Conservation (phyloP, 1,284 basidiomycete species). For the Exsudoporus floridanus region DNA sequence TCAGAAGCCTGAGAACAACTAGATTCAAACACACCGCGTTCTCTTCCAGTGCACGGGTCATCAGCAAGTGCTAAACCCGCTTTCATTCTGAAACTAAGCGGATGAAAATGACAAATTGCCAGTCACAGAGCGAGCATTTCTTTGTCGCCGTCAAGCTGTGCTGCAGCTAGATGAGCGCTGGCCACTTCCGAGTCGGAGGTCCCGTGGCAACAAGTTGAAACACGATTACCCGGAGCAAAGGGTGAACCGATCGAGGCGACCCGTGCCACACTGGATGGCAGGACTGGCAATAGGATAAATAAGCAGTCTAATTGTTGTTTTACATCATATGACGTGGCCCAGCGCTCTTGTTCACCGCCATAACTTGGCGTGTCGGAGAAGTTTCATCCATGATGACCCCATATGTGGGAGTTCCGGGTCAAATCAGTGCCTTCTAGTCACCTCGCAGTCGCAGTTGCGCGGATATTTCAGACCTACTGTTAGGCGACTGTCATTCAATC, state of each 20-base stretch:
- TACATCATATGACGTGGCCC: not conserved
- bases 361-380: not conserved
- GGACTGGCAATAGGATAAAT: not conserved
- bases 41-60: not conserved
- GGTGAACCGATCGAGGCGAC: too few relatives aligned
- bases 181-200: too few relatives aligned
- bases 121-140: not conserved
- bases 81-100: not conserved
- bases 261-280: not conserved
- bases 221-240: not conserved
- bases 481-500: not conserved
- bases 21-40: not conserved
- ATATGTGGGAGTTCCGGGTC: not conserved
- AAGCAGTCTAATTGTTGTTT: too few relatives aligned
- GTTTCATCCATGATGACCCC: too few relatives aligned
- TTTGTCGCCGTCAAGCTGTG: not conserved
- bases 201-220: too few relatives aligned
- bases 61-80: not conserved
- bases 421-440: not conserved
- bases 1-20: not conserved
- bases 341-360: constrained; percentile 14
- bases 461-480: not conserved
- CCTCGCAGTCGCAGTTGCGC: not conserved
- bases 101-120: too few relatives aligned
- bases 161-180: not conserved